phyloP scores from a whole-genome alignment of 2,329 filamentous ascomycete genomes.

The Clonostachys rosea region DNA sequence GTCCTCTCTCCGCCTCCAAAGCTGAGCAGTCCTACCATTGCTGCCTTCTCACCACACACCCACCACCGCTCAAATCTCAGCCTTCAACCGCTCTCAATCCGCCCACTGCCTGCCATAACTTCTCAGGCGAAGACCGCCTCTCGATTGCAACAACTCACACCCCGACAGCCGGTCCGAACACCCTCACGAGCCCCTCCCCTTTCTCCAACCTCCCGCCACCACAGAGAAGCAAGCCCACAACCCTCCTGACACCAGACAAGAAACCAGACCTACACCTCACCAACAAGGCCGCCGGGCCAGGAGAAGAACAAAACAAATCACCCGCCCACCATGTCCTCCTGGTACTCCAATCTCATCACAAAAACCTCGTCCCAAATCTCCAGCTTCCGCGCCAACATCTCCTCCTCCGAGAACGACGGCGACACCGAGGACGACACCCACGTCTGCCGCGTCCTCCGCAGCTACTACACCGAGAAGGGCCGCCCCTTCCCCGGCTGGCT shows the following conservation, averaged over 20 bases:
- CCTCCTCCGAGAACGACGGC: slow-evolving; percentile 61
- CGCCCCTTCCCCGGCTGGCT: slow-evolving; percentile 81
- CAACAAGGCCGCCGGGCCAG: no score
- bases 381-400: slow-evolving; percentile 64
- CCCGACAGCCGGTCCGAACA: no score
- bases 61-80: no score
- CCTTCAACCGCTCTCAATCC: no score
- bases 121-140: no score
- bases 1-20: no score
- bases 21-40: no score
- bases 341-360: slow-evolving; percentile 71
- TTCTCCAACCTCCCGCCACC: background rate
- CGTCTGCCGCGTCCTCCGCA: slow-evolving; percentile 86
- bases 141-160: no score
- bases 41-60: no score
- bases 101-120: no score
- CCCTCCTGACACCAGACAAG: background rate
- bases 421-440: slow-evolving; percentile 88
- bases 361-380: slow-evolving; percentile 62
- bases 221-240: background rate
- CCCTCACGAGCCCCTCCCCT: background rate
- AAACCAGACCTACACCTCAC: background rate
- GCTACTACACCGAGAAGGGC: slow-evolving; percentile 88
- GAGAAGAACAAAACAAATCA: background rate
- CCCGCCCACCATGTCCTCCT: slow-evolving; percentile 61